Evolutionary conservation across 371 early-diverging fungal genomes (phyloP).

Genomic region (Haplosporangium sp.): DNA sequence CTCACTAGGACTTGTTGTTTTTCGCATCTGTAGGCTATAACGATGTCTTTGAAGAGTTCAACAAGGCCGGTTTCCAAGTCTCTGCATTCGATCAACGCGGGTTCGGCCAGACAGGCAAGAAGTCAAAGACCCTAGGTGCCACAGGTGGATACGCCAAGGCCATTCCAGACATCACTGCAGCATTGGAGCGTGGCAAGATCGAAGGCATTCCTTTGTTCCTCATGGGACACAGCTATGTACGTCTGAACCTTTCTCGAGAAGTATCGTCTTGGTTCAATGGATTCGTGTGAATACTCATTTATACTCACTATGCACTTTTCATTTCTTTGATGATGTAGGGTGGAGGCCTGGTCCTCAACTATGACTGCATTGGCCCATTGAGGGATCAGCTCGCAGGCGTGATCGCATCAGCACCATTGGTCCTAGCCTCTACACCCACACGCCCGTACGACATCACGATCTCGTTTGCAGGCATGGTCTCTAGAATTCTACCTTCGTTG

Average conservation of each 20-base stretch:
- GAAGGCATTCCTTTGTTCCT: slow-evolving; percentile 64
- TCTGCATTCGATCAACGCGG: slow-evolving; percentile 75
- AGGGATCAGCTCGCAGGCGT: slow-evolving; percentile 59
- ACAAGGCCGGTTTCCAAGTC: slow-evolving; percentile 64
- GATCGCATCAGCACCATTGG: slow-evolving; percentile 59
- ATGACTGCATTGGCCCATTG: slow-evolving; percentile 57
- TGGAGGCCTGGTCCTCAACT: slow-evolving; percentile 67
- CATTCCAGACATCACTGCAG: slow-evolving; percentile 67
- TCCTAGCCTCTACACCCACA: slow-evolving; percentile 21
- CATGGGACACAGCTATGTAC: slow-evolving; percentile 76
- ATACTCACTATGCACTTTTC: background rate
- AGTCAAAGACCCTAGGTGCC: slow-evolving; percentile 61
- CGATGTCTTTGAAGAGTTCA: slow-evolving; percentile 63
- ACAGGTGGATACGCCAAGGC: slow-evolving; percentile 63
- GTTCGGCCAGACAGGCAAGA: slow-evolving; percentile 66
- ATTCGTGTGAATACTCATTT: too few species aligned
- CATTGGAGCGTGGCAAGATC: slow-evolving; percentile 57
- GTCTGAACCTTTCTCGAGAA: background rate
- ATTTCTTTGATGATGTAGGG: slow-evolving; percentile 55
- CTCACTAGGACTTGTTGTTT: too few species aligned
- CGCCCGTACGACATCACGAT: slow-evolving; percentile 27
- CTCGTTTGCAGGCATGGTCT: slow-evolving; percentile 28
- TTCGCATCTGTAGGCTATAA: slow-evolving; percentile 55
- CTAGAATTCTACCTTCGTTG: slow-evolving; percentile 62
- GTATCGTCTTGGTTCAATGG: background rate